Conservation (phyloP, 1,284 basidiomycete genomes). For the Cryptococcus depauperatus region DNA sequence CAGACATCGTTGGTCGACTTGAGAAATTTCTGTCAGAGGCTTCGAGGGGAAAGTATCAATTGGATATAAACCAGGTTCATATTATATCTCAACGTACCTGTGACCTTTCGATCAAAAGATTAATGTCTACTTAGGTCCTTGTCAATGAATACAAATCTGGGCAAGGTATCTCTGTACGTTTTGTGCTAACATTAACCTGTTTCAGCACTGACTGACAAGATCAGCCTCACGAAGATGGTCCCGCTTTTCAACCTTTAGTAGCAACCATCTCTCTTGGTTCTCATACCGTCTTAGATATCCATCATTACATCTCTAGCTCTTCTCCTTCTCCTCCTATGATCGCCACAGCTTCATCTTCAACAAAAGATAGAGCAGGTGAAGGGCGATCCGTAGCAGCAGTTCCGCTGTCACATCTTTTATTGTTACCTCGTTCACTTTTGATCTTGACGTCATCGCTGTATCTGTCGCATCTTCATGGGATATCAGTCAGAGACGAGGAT, state of each 20-base stretch:
- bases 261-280: constrained; percentile 81
- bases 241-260: constrained; percentile 77
- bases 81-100: too few relatives aligned
- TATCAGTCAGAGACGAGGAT: constrained; percentile 54
- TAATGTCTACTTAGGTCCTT: constrained; percentile 53
- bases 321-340: constrained; percentile 40
- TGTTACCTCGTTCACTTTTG: constrained; percentile 72
- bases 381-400: constrained; percentile 53
- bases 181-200: background rate
- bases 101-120: background rate
- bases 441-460: constrained; percentile 67
- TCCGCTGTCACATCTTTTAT: constrained; percentile 63
- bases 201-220: background rate
- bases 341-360: constrained; percentile 6
- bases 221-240: constrained; percentile 87
- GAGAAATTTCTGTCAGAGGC: constrained; percentile 45
- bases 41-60: constrained; percentile 52
- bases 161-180: constrained; percentile 79
- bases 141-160: constrained; percentile 82
- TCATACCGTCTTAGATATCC: constrained; percentile 76
- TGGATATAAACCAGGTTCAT: constrained; percentile 53
- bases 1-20: constrained; percentile 65
- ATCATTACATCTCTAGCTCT: constrained; percentile 53
- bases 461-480: constrained; percentile 64
- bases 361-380: background rate